phyloP scores from a whole-genome alignment of 331 rosid genomes.

The Pyracantha coccinea region DNA sequence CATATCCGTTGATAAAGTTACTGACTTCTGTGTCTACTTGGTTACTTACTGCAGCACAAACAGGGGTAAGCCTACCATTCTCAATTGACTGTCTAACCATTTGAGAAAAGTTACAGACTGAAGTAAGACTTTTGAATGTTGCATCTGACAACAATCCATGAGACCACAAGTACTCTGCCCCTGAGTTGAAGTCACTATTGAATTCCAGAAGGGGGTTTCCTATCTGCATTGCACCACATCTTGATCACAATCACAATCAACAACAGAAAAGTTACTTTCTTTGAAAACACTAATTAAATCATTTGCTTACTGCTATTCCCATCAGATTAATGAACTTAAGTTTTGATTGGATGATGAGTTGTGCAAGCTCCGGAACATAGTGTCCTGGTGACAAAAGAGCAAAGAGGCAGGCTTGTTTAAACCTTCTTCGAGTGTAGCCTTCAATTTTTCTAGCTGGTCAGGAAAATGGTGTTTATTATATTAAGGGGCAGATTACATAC shows the following conservation, averaged over 20 bases:
- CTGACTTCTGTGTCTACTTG: slow-evolving; percentile 9
- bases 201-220: slow-evolving; percentile 47
- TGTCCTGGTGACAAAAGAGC: slow-evolving; percentile 36
- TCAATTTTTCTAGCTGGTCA: not conserved
- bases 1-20: not conserved
- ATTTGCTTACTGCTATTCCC: slow-evolving; percentile 60
- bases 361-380: slow-evolving; percentile 66
- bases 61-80: slow-evolving; percentile 3
- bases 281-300: not conserved
- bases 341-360: slow-evolving; percentile 38
- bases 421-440: too few relatives aligned
- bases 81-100: slow-evolving; percentile 8
- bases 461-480: not conserved
- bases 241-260: too few relatives aligned
- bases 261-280: too few relatives aligned
- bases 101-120: slow-evolving; percentile 25
- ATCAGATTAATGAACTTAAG: slow-evolving; percentile 34
- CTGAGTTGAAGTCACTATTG: slow-evolving; percentile 30
- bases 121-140: slow-evolving; percentile 10
- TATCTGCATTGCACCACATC: slow-evolving; percentile 12
- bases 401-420: not conserved
- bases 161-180: slow-evolving; percentile 33
- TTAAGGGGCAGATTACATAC: not conserved
- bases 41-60: slow-evolving; percentile 7
- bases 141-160: slow-evolving; percentile 40